Percentiles rank a stretch among this genome's conserved stretches.
Evolutionary conservation across 768 basidiomycete species (phyloP).

Genomic region (Leccinum pellstonianum): DNA sequence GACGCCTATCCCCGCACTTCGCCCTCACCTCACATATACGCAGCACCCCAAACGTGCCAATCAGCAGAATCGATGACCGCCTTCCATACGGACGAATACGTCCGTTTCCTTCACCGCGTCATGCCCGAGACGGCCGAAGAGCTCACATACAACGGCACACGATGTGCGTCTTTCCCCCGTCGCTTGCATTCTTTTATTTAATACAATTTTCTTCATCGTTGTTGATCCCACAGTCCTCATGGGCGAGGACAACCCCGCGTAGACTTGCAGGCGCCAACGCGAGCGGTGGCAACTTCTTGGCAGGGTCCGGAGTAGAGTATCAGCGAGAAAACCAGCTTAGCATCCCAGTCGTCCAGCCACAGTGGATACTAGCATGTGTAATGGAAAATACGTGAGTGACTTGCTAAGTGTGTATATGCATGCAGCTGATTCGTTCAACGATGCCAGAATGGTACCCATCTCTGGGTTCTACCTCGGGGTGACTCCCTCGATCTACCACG

Average conservation of each 20-base stretch:
- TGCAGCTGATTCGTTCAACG: background rate
- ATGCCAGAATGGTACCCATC: slow-evolving; percentile 77
- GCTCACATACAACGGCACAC: slow-evolving; percentile 76
- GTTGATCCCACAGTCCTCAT: slow-evolving; percentile 42
- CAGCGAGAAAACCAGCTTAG: slow-evolving; percentile 93
- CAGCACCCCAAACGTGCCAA: slow-evolving; percentile 67
- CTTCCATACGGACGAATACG: slow-evolving; percentile 98
- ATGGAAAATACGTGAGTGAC: slow-evolving; percentile 72
- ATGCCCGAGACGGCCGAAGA: slow-evolving; percentile 90
- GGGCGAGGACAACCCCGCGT: slow-evolving; percentile 95
- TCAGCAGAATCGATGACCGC: slow-evolving; percentile 78
- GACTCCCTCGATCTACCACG: slow-evolving; percentile 40
- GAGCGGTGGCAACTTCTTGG: too few relatives aligned
- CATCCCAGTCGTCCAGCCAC: slow-evolving; percentile 92
- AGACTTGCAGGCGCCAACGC: too few relatives aligned
- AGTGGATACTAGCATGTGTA: slow-evolving; percentile 91
- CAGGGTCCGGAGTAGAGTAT: slow-evolving; percentile 51
- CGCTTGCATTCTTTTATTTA: background rate
- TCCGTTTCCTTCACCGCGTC: slow-evolving; percentile 85
- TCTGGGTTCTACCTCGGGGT: slow-evolving; percentile 48
- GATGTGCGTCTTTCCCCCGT: slow-evolving; percentile 55
- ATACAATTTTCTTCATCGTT: background rate
- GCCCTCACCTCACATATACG: background rate
- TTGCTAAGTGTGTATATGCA: background rate
- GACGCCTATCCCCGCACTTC: background rate